Conservation (phyloP, 768 basidiomycete genomes). For the Cantharellus cinnabarinus region DNA sequence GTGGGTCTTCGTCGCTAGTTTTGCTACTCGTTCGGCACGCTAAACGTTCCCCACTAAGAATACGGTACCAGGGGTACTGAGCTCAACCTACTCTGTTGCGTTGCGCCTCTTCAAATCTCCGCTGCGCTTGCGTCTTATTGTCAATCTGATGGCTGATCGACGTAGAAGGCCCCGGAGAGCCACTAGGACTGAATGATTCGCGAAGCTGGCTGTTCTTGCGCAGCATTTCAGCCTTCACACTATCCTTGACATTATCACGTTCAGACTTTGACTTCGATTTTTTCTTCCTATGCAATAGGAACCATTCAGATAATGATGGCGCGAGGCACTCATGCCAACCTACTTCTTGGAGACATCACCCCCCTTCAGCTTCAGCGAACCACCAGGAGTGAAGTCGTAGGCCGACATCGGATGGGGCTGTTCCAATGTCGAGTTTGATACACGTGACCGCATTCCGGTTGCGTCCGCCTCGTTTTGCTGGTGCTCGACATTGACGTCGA, state of each 20-base stretch:
- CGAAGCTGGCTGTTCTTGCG: slow-evolving; percentile 18
- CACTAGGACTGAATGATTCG: not conserved
- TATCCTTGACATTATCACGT: slow-evolving; percentile 31
- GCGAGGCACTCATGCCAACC: slow-evolving; percentile 19
- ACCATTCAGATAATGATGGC: not conserved
- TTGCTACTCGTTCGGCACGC: slow-evolving; percentile 57
- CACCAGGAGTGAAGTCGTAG: slow-evolving; percentile 69
- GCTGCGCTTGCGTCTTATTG: slow-evolving; percentile 71
- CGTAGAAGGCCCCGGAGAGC: not conserved
- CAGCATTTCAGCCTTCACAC: slow-evolving; percentile 18
- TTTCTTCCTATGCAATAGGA: slow-evolving; percentile 30
- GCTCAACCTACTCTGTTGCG: slow-evolving; percentile 35
- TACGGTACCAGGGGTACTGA: not conserved
- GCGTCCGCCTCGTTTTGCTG: too few species aligned
- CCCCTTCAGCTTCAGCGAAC: slow-evolving; percentile 75
- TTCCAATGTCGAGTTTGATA: not conserved
- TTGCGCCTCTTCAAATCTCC: slow-evolving; percentile 75
- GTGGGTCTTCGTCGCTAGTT: slow-evolving; percentile 66
- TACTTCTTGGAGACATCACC: slow-evolving; percentile 67
- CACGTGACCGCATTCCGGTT: not conserved
- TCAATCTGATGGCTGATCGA: slow-evolving; percentile 14
- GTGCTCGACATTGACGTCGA: too few species aligned
- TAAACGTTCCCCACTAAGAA: slow-evolving; percentile 13
- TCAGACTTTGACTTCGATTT: slow-evolving; percentile 49
- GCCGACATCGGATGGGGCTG: slow-evolving; percentile 24